These are phyloP conservation scores for Fraxinus sp. DNA, from an alignment of 305 asterid species.

Conservation along the genomic window DNA sequence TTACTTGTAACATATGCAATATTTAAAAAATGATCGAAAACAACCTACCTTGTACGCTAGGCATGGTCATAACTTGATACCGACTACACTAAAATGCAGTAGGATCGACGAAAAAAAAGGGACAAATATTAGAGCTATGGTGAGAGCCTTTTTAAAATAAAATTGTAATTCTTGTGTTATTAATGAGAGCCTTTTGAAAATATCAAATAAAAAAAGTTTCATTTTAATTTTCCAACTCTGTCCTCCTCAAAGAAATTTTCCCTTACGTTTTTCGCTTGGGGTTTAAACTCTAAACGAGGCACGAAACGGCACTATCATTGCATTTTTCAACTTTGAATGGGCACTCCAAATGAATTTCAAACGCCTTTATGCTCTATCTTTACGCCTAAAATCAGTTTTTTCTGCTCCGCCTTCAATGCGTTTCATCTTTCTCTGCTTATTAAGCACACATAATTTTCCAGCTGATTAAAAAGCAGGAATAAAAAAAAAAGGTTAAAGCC, in stretches of 20 bases:
- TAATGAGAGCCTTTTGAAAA: too few species aligned
- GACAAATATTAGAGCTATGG: background rate
- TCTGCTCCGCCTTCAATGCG: conserved; percentile 10
- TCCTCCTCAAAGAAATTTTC: background rate
- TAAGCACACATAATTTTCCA: background rate
- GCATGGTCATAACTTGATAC: background rate
- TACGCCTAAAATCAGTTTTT: background rate
- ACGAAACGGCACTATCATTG: background rate
- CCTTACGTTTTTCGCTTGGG: background rate
- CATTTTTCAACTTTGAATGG: background rate
- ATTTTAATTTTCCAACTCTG: background rate
- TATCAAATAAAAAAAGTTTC: background rate
- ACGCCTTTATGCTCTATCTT: background rate
- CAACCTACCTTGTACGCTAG: background rate
- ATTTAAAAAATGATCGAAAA: background rate
- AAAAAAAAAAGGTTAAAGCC: background rate
- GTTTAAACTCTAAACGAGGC: background rate
- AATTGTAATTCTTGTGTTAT: background rate
- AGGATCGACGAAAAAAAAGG: background rate
- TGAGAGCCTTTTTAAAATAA: too few species aligned
- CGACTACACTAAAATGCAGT: too few species aligned
- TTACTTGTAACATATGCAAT: background rate
- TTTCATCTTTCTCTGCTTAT: background rate
- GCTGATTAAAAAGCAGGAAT: background rate
- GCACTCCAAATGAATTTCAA: conserved; percentile 19